Conservation (phyloP, 305 asterid species). For the Coffea humblotiana region DNA sequence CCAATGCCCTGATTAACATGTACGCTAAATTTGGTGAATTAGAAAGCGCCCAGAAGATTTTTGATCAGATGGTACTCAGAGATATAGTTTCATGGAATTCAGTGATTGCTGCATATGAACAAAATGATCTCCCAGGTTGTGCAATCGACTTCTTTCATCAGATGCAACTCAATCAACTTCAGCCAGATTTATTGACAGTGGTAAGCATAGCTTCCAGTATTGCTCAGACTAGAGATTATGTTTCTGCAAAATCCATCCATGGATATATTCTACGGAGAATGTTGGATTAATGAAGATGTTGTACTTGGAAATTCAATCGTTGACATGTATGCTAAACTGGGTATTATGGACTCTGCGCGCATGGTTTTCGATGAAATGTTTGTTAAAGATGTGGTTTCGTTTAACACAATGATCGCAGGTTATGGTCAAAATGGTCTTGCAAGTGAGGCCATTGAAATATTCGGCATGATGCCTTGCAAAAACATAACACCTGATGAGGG, state of each 20-base stretch:
- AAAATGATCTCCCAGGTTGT: conserved; percentile 47
- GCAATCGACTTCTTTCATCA: conserved; percentile 46
- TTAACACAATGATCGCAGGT: conserved; percentile 74
- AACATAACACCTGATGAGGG: conserved; percentile 52
- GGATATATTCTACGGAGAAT: conserved; percentile 57
- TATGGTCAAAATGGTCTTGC: conserved; percentile 82
- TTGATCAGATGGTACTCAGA: conserved; percentile 49
- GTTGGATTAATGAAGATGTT: conserved; percentile 47
- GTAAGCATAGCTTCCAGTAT: conserved; percentile 67
- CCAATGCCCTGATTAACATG: conserved; percentile 81
- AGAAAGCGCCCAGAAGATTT: conserved; percentile 46
- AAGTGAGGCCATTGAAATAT: conserved; percentile 54
- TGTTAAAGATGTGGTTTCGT: conserved; percentile 60
- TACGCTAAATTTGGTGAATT: conserved; percentile 68
- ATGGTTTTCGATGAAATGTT: conserved; percentile 51
- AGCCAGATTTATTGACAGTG: conserved; percentile 66
- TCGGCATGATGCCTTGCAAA: conserved; percentile 43
- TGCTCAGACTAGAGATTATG: conserved; percentile 51
- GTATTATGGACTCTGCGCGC: conserved; percentile 51
- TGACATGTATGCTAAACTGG: conserved; percentile 90
- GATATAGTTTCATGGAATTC: conserved; percentile 84
- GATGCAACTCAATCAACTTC: conserved; percentile 47
- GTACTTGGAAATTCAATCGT: conserved; percentile 66
- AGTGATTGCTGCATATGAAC: conserved; percentile 74
- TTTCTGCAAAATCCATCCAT: conserved; percentile 55